Base-by-base conservation (phyloP, 1,139 yeast genomes). In the Zhuliangozyma blackwelliae region DNA sequence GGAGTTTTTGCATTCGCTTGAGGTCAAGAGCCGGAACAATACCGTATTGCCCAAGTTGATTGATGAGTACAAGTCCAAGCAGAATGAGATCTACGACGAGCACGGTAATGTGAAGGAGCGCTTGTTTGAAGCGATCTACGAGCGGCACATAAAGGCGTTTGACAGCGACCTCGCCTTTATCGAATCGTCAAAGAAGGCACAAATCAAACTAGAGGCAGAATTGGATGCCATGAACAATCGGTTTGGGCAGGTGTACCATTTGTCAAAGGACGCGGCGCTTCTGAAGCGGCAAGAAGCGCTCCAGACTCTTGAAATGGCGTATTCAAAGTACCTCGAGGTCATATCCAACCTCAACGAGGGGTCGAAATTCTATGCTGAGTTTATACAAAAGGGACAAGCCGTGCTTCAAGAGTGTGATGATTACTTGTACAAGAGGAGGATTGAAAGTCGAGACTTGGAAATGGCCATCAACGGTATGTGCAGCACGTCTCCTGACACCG, bases 341-440 rank as follows among this genome's bases (percentile, higher is more conserved):
- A 56, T 72, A 16, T 62, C 70, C 12, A 84, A 86, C 49, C 55
- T 88, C 29, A 72, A 73, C 28, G 86, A 84, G 48, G 97, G 95
- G 0, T 53, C 77, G 0, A 70, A 71, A 39, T 89, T 88, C 54
- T 89, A 89, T 59, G 69, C 69, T 35, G 83, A 80, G 38, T 75
- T 87, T 41, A 62, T 75, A 25, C 61, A 59, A 2, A 77, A 77
- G 40, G 71, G 79, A 2, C 63, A 65, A 27, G 63, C 50, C 2
- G 72, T 82, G 11, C 57, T 73, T 19, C 57, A 58, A 7, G 78
- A 72, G 29, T 73, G 85, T 46, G 80, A 77, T 33, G 67, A 65
- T 12, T 82, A 65, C 53, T 72, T 83, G n/a, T 63, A 65, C 29
- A 54, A 61, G 11, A 59, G 92, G 34, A 61, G 82, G 36, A 48